Conservation (phyloP, 2,329 filamentous ascomycete species). For the Phyllosticta citribraziliensis region DNA sequence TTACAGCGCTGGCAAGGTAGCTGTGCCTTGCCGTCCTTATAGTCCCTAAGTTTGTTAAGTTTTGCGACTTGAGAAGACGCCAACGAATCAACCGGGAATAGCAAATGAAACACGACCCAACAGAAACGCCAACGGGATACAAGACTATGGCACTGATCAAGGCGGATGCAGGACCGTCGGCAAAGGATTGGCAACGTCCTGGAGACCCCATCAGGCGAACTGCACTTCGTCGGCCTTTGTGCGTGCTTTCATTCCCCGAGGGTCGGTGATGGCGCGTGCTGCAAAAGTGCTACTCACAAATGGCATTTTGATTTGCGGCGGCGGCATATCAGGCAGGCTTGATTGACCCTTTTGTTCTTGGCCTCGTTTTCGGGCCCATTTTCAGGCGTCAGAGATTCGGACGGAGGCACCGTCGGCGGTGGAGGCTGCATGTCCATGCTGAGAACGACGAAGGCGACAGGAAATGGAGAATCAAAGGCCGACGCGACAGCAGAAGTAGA, state of each 20-base stretch:
- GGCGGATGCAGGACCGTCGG: not conserved
- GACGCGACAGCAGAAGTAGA: slow-evolving; percentile 1
- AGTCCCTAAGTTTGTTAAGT: slow-evolving; percentile 24
- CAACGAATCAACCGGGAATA: not conserved
- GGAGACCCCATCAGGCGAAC: not conserved
- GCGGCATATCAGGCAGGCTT: slow-evolving; percentile 26
- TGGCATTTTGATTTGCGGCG: slow-evolving; percentile 31
- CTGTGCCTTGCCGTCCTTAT: slow-evolving; percentile 31
- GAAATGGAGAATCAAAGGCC: slow-evolving; percentile 2
- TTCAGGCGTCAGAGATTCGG: slow-evolving; percentile 3
- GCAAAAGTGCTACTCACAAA: slow-evolving; percentile 20
- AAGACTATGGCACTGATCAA: not conserved
- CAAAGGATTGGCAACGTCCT: not conserved
- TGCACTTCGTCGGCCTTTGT: slow-evolving; percentile 5
- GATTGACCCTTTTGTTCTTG: slow-evolving; percentile 19
- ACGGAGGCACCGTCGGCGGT: slow-evolving; percentile 3
- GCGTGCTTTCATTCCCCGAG: slow-evolving; percentile 3
- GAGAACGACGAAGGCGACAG: slow-evolving; percentile 2
- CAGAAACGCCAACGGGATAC: not conserved
- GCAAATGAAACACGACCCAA: not conserved
- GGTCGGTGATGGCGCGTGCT: not conserved
- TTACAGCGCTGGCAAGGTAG: slow-evolving; percentile 49
- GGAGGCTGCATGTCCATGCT: slow-evolving; percentile 7
- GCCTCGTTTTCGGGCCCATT: slow-evolving; percentile 12
- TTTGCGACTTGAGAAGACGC: not conserved